Evolutionary conservation across 306 rosid genomes (phyloP).

Genomic region (Vigna hirtella): DNA sequence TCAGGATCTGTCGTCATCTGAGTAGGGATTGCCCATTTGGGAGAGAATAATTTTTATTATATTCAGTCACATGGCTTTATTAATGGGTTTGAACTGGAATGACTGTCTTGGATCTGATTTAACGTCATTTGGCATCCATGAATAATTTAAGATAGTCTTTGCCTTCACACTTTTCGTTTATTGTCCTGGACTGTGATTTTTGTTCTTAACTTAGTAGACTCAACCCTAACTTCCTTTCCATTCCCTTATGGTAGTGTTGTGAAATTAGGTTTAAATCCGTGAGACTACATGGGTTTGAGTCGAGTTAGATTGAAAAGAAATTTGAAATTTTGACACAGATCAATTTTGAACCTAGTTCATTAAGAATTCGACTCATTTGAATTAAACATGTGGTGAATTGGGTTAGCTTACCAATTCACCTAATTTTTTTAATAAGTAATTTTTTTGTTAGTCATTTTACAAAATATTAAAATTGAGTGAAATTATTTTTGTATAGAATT

Average conservation of each 20-base stretch:
- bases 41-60: slow-evolving; percentile 34
- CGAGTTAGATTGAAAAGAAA: no score
- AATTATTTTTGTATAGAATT: no score
- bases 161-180: neutral
- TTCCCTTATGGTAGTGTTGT: no score
- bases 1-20: slow-evolving; percentile 33
- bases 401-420: fast-evolving
- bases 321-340: no score
- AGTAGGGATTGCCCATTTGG: slow-evolving; percentile 18
- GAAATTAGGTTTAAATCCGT: no score
- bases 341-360: no score
- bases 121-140: slow-evolving; percentile 16
- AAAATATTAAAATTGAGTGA: no score
- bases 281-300: no score
- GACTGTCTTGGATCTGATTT: slow-evolving; percentile 27
- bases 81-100: slow-evolving; percentile 13
- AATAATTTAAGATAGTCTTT: slow-evolving; percentile 13
- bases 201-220: neutral
- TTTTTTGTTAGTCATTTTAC: no score
- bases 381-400: no score
- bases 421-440: no score
- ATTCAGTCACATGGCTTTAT: slow-evolving; percentile 31
- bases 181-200: neutral
- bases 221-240: neutral
- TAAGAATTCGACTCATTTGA: fast-evolving